Evolutionary conservation across 345 rosid genomes (phyloP), one percentile per base, ranked within the genome.

Genomic region (Anastatica hierochuntica): DNA sequence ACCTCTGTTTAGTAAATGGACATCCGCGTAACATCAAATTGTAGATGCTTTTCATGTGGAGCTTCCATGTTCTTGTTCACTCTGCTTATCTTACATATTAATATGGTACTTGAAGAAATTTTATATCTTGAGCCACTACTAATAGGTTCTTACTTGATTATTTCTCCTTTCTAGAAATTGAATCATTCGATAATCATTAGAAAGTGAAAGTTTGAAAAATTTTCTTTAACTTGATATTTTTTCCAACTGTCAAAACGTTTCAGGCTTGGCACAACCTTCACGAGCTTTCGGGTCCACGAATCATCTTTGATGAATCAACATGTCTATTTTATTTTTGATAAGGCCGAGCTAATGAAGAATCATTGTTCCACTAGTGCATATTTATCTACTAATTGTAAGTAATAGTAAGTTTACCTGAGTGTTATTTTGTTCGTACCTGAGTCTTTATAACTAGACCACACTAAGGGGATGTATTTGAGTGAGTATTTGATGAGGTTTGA

Each of bases 341-440:
- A 40, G 38, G 54, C 49, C 13, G 4, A 55, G 10, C 33, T 37
- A 11, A 33, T 41, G 38, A 46, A 59, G 47, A 18, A 40, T 38
- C 40, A 38, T 17, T 26, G 46, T 13, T 58, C 46, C 19, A 17
- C 14, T 9, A 17, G 53, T 52, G 9, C 39, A n/a, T n/a, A n/a
- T n/a, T n/a, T n/a, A n/a, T n/a, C n/a, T n/a, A n/a, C n/a, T n/a
- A n/a, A n/a, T n/a, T n/a, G n/a, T 23, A 19, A 40, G 46, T 54
- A 45, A n/a, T n/a, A n/a, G n/a, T 54, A 54, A 47, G 55, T 39
- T 38, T 16, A 14, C 55, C 14, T 18, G 36, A 38, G 31, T 40
- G 33, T 29, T 46, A 8, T 30, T 16, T 23, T 43, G 53, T 65
- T 49, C n/a, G 19, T 49, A 64, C 48, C 41, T 24, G 49, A 31